Percentiles rank a stretch among this genome's conserved stretches.
Evolutionary conservation across 306 rosid species (phyloP).

Genomic region (Medicago arabica): DNA sequence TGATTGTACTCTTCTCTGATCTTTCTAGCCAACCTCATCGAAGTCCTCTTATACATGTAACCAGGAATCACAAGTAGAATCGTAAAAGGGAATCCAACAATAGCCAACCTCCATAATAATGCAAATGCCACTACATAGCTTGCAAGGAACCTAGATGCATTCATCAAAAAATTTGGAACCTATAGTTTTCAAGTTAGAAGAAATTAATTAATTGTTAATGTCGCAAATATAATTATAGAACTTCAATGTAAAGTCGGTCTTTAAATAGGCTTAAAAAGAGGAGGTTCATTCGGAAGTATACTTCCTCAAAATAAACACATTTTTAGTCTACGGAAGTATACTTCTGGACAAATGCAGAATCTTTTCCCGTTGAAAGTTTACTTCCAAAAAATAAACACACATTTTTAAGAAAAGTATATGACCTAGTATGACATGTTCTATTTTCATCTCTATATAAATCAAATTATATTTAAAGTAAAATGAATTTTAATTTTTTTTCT

Average conservation of each 20-base stretch:
- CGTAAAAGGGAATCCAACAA: constrained; percentile 81
- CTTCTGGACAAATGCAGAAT: no score
- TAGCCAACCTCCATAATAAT: constrained; percentile 72
- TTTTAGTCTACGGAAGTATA: no score
- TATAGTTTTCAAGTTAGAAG: constrained; percentile 21
- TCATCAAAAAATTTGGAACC: constrained; percentile 88
- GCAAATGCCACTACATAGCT: constrained; percentile 73
- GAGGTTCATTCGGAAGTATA: no score
- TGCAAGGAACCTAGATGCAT: constrained; percentile 60
- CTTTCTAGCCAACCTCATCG: constrained; percentile 70
- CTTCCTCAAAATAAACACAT: no score
- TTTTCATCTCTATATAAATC: background rate
- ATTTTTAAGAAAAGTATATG: background rate
- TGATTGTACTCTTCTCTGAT: constrained; percentile 69
- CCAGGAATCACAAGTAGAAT: constrained; percentile 79
- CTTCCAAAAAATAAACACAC: no score
- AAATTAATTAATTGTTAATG: background rate
- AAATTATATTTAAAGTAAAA: background rate
- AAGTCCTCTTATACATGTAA: constrained; percentile 72
- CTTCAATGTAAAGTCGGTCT: no score
- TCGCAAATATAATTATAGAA: background rate
- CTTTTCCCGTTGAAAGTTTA: no score
- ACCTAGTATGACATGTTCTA: background rate
- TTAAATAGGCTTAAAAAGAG: background rate
- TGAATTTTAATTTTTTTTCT: background rate